These are phyloP conservation scores for Rhodotorula sp. DNA, from an alignment of 1,284 basidiomycete genomes.

Conservation along the genomic window DNA sequence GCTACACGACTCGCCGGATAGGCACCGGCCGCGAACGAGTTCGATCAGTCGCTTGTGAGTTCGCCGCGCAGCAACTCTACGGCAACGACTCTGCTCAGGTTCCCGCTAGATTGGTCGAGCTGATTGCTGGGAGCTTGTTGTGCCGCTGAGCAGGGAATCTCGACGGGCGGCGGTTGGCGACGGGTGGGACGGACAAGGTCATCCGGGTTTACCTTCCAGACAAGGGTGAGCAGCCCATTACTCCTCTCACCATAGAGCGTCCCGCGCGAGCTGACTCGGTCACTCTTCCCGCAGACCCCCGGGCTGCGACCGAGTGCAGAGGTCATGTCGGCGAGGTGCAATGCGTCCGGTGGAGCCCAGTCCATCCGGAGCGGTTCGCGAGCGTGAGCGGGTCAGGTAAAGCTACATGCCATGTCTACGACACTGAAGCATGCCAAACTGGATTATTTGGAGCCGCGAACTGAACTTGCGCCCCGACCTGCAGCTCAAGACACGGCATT, in stretches of 20 bases:
- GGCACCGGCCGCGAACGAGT: constrained; percentile 23
- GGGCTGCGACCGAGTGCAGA: constrained; percentile 27
- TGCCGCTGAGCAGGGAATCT: constrained; percentile 29
- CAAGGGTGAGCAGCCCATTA: constrained; percentile 23
- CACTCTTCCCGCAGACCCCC: not conserved
- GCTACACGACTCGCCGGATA: constrained; percentile 14
- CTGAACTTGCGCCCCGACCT: too few species aligned
- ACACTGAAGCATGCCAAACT: not conserved
- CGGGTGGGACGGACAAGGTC: constrained; percentile 25
- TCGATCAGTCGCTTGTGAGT: constrained; percentile 28
- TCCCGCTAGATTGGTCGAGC: too few species aligned
- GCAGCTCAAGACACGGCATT: constrained; percentile 31
- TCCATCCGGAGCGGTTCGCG: constrained; percentile 36
- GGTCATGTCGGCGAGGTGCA: constrained; percentile 36
- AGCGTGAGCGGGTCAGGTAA: constrained; percentile 31
- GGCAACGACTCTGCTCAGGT: not conserved
- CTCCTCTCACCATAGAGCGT: not conserved
- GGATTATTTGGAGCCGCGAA: too few species aligned
- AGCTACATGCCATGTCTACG: not conserved
- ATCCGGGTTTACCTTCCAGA: constrained; percentile 37
- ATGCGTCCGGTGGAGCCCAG: constrained; percentile 34
- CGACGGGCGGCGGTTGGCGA: constrained; percentile 36
- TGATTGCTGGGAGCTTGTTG: not conserved
- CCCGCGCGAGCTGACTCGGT: not conserved
- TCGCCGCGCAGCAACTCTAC: not conserved